Percentiles rank a stretch among this genome's conserved stretches.
phyloP scores from a whole-genome alignment of 1,139 yeast genomes.

The Taphrina confusa region DNA sequence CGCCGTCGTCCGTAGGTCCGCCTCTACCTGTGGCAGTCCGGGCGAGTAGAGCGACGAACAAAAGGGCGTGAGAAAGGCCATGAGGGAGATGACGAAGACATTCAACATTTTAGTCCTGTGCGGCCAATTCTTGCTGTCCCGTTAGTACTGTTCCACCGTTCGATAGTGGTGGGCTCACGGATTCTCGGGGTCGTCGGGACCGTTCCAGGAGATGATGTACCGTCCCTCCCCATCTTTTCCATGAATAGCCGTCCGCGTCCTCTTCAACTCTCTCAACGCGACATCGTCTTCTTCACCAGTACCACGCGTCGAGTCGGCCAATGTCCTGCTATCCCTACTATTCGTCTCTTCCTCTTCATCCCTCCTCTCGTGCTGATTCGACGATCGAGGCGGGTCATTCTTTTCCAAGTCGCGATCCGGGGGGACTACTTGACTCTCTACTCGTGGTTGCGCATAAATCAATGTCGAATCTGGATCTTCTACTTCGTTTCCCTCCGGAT shows the following conservation, averaged over 20 bases:
- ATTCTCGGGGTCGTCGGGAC: slow-evolving; percentile 12
- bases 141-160: too few relatives aligned
- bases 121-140: slow-evolving; percentile 18
- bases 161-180: slow-evolving; percentile 9
- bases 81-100: slow-evolving; percentile 14
- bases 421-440: background rate
- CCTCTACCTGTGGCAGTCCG: slow-evolving; percentile 6
- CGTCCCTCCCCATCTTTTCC: slow-evolving; percentile 14
- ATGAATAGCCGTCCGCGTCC: slow-evolving; percentile 9
- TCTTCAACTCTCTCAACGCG: background rate
- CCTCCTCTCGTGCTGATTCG: background rate
- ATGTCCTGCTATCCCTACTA: background rate
- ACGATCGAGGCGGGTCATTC: too few relatives aligned
- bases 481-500: background rate
- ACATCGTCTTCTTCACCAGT: background rate
- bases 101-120: slow-evolving; percentile 9
- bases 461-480: slow-evolving; percentile 8
- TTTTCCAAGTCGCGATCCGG: background rate
- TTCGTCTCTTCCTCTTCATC: background rate
- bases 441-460: slow-evolving; percentile 6
- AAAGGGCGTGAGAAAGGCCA: slow-evolving; percentile 21
- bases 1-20: background rate
- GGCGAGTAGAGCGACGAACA: slow-evolving; percentile 21
- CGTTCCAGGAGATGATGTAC: slow-evolving; percentile 14
- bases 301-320: background rate